Conservation (phyloP, 306 rosid species). For the Quillaja saponaria region DNA sequence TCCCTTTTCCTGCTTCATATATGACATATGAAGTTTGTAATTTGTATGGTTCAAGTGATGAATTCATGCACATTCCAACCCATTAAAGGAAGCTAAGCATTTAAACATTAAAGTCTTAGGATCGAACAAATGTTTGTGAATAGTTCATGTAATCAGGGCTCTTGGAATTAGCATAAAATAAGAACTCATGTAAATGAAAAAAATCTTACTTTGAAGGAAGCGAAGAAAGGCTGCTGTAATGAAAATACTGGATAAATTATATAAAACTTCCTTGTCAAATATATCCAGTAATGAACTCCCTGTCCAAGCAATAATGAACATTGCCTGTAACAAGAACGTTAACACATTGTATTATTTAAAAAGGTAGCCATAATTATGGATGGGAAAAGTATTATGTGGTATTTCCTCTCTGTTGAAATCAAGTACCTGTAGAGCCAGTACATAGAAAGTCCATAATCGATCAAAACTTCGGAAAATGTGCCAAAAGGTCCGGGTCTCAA, state of each 20-base stretch:
- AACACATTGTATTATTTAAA: slow-evolving; percentile 9
- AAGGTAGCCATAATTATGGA: slow-evolving; percentile 1
- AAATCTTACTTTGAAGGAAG: slow-evolving; percentile 74
- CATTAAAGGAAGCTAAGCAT: slow-evolving; percentile 15
- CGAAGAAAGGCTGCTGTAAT: slow-evolving; percentile 94
- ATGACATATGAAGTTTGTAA: slow-evolving; percentile 9
- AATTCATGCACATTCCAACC: slow-evolving; percentile 15
- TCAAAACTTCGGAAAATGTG: slow-evolving; percentile 87
- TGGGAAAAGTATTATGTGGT: slow-evolving; percentile 3
- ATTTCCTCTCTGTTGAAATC: slow-evolving; percentile 30
- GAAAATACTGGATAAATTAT: slow-evolving; percentile 77
- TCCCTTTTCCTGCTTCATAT: slow-evolving; percentile 19
- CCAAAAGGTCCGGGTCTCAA: slow-evolving; percentile 89
- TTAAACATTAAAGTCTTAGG: slow-evolving; percentile 15
- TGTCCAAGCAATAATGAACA: slow-evolving; percentile 76
- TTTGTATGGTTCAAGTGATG: slow-evolving; percentile 15
- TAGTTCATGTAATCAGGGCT: slow-evolving; percentile 15
- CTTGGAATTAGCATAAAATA: slow-evolving; percentile 21
- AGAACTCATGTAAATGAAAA: slow-evolving; percentile 29
- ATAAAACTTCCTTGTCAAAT: slow-evolving; percentile 61
- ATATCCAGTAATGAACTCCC: slow-evolving; percentile 55
- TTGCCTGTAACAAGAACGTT: slow-evolving; percentile 48
- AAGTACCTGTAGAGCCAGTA: slow-evolving; percentile 82
- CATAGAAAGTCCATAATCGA: slow-evolving; percentile 92
- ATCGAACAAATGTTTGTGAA: slow-evolving; percentile 7